Percentiles rank a stretch among this genome's conserved stretches.
These are phyloP conservation scores for Xylaria longipes DNA, from an alignment of 495 filamentous ascomycete species.

Conservation along the genomic window DNA sequence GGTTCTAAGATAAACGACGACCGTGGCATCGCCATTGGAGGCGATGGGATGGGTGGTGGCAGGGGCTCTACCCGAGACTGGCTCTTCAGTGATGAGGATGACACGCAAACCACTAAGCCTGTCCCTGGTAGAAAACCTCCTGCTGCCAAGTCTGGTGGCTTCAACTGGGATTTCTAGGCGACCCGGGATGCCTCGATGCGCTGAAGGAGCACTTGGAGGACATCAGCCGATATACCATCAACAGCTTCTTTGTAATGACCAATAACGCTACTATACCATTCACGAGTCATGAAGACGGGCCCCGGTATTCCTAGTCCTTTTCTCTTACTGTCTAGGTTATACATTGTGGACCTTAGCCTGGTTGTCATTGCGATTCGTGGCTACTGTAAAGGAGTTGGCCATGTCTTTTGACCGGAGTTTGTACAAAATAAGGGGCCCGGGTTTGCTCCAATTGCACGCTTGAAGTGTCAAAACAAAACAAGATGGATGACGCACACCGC, in stretches of 20 bases:
- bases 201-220: slow-evolving; percentile 27
- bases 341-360: not conserved
- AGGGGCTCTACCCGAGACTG: slow-evolving; percentile 66
- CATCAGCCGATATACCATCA: not conserved
- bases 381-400: slow-evolving; percentile 12
- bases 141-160: slow-evolving; percentile 43
- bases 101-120: slow-evolving; percentile 38
- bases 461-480: slow-evolving; percentile 8
- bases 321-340: not conserved
- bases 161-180: slow-evolving; percentile 63
- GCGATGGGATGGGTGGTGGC: slow-evolving; percentile 78
- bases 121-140: slow-evolving; percentile 46
- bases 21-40: slow-evolving; percentile 63
- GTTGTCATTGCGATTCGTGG: slow-evolving; percentile 4
- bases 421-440: slow-evolving; percentile 11
- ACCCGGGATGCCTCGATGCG: slow-evolving; percentile 42
- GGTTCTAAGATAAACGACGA: slow-evolving; percentile 39
- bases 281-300: slow-evolving; percentile 41
- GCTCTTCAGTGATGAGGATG: slow-evolving; percentile 65
- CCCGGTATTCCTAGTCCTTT: not conserved
- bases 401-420: slow-evolving; percentile 9
- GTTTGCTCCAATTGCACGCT: not conserved
- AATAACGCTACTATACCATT: slow-evolving; percentile 37
- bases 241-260: slow-evolving; percentile 17
- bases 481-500: slow-evolving; percentile 6